Evolutionary conservation across 768 basidiomycete genomes (phyloP), one percentile per base, ranked within the genome.

Genomic region (Glaciozyma antarctica): DNA sequence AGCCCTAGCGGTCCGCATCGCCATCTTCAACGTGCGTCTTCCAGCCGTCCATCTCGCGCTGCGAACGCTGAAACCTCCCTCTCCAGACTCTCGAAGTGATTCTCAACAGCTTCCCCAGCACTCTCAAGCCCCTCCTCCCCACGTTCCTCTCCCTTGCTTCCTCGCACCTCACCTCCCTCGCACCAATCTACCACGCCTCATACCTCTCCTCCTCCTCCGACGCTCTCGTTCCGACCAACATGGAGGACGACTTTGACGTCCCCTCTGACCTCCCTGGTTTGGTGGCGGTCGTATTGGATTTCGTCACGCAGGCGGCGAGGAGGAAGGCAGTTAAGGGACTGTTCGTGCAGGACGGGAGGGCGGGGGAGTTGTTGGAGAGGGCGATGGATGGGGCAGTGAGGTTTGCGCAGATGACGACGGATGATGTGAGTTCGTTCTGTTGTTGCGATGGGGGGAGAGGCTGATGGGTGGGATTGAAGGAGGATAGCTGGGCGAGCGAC

Each of bases 401-500:
- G 30, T 89, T 86, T 76, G 80, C 83, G 19, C 90, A 92, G 75
- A 93, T 99, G 81, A 91, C 91, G 0, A 81, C 83, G 21, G 90
- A 94, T 64, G 70, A 97, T 74, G 92, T 91, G 74, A 65, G 85
- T 32, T 12, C 10, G 78, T 10, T 24, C n/a, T n/a, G 4, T 26
- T 15, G 22, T 7, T n/a, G 49, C 22, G 22, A 5, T 2, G 49
- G 24, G n/a, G 13, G 13, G 24, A 51, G 24, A 32, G 21, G 53
- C n/a, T 32, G 17, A 17, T 34, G 48, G 16, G 17, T 34, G n/a
- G 38, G 26, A 49, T 16, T 21, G 54, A 67, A 97, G 91, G 91
- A 92, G 74, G 90, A 92, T 38, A 86, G 84, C 21, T 98, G 94
- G 94, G 83, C 84, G 3, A 83, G 81, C 60, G 88, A 95, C 71